Evolutionary conservation across 768 basidiomycete species (phyloP).

Genomic region (Calocera viscosa): DNA sequence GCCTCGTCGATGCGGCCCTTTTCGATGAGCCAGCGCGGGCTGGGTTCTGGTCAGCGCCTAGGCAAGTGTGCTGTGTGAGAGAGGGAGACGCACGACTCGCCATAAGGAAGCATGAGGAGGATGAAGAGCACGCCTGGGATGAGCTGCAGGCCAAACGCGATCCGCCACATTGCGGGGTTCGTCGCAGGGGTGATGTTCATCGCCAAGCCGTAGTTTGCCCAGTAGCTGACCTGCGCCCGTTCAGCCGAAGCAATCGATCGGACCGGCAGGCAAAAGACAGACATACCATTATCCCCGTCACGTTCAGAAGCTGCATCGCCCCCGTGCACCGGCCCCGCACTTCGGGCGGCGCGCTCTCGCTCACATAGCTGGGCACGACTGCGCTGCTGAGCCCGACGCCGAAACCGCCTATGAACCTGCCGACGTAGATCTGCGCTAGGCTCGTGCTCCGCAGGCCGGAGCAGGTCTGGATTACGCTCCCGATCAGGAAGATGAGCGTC

Average conservation of each 20-base stretch:
- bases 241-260: slow-evolving; percentile 9
- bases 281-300: slow-evolving; percentile 2
- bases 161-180: slow-evolving; percentile 46
- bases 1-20: slow-evolving; percentile 46
- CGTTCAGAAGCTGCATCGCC: slow-evolving; percentile 16
- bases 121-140: slow-evolving; percentile 52
- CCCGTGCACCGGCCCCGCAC: slow-evolving; percentile 41
- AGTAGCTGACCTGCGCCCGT: slow-evolving; percentile 20
- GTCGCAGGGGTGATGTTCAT: slow-evolving; percentile 25
- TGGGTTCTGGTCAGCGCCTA: too few species aligned
- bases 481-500: slow-evolving; percentile 37
- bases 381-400: slow-evolving; percentile 16
- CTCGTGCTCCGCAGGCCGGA: slow-evolving; percentile 31
- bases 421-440: slow-evolving; percentile 21
- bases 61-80: too few species aligned
- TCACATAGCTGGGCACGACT: slow-evolving; percentile 40
- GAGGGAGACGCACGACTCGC: slow-evolving; percentile 39
- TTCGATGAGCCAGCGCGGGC: slow-evolving; percentile 59
- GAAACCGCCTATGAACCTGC: slow-evolving; percentile 11
- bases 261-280: neutral
- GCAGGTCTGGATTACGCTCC: slow-evolving; percentile 37
- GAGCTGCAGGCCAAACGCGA: slow-evolving; percentile 64
- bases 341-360: slow-evolving; percentile 37
- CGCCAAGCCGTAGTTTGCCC: slow-evolving; percentile 38
- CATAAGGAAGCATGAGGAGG: slow-evolving; percentile 36